Evolutionary conservation across 176 grass and related monocot species (phyloP), one percentile per base, ranked within the genome.

Genomic region (Elymus sibiricus): DNA sequence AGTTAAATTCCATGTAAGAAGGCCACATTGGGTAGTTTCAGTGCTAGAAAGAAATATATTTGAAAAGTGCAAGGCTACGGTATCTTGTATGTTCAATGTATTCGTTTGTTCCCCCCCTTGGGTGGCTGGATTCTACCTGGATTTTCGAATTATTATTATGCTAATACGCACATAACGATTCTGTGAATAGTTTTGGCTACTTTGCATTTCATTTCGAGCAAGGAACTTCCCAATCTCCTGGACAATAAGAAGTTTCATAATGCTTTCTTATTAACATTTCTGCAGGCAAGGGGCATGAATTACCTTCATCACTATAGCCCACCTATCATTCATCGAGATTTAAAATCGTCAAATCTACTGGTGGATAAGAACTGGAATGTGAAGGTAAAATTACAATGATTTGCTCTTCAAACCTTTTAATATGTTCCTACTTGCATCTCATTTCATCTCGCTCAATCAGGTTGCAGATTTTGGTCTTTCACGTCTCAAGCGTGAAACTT

Each of bases 321-420:
- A 71, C 94, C 88, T 53, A 93, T 99, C 64, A 91, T 99, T 67
- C 97, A 99, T 88, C 94, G 94, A 73, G 97, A 99, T 94, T 83
- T 99, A 79, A 99, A 99, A 87, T 97, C 97, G 10, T 97, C 97
- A 60, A 99, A 99, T 87, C 87, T 99, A 65, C 92, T 99, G 86
- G 97, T 99, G 24, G 97, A 99, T 81, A 99, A 90, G 90, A 99
- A 99, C 90, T 99, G 97, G 97, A 99, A 83, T 64, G 94, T 99
- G 7, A 99, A 99, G 94, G 94, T 99, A 74, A 59, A 22, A 69
- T 63, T 60, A 12, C 26, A 80, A 17, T 86, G 79, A 68, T 84
- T 88, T 78, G 44, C 35, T 64, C 80, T 82, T 55, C 51, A 72
- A 27, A 49, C 53, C 67, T 74, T 82, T 70, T 66, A 6, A 6